Evolutionary conservation across 1,284 basidiomycete species (phyloP), one percentile per base, ranked within the genome.

Genomic region (Melampsora medusae): DNA sequence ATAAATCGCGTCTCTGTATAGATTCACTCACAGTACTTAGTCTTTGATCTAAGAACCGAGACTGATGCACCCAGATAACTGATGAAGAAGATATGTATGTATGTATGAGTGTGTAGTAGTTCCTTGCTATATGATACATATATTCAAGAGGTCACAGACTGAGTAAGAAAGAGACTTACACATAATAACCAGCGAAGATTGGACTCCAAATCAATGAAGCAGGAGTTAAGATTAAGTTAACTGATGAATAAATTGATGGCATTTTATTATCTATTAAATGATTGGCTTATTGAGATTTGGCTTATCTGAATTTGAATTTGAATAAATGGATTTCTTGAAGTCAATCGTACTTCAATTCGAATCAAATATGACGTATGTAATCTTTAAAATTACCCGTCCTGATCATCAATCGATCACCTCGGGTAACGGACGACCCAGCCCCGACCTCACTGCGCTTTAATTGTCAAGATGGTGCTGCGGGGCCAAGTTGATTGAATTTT

Each of bases 51-150:
- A 22, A 59, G 53, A n/a, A 59, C 53, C 1, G 53, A 59, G 53
- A 59, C 53, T 25, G 53, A 59, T 25, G 53, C 53, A 25, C 53
- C 53, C 22, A 59, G 53, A 59, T 59, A 59, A 59, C 53, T 59
- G 17, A 14, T 46, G 42, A 22, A 59, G 17, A 3, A 22, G 10
- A 56, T 25, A 53, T 53, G 17, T 16, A 7, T n/a, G 50, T 25
- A 19, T 12, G 50, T 17, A 9, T 9, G 7, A 4, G 7, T 9
- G 12, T 38, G 4, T 35, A 4, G 3, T 35, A 9, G 1, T 38
- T 38, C 7, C 35, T 4, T 38, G 7, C n/a, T n/a, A n/a, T n/a
- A n/a, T n/a, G n/a, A n/a, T n/a, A n/a, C n/a, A n/a, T 38, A 38
- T 6, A 38, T 38, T 38, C 35, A 38, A 38, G 12, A 38, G 19